Evolutionary conservation across 768 basidiomycete genomes (phyloP), one percentile per base, ranked within the genome.

Genomic region (Boletus edulis): DNA sequence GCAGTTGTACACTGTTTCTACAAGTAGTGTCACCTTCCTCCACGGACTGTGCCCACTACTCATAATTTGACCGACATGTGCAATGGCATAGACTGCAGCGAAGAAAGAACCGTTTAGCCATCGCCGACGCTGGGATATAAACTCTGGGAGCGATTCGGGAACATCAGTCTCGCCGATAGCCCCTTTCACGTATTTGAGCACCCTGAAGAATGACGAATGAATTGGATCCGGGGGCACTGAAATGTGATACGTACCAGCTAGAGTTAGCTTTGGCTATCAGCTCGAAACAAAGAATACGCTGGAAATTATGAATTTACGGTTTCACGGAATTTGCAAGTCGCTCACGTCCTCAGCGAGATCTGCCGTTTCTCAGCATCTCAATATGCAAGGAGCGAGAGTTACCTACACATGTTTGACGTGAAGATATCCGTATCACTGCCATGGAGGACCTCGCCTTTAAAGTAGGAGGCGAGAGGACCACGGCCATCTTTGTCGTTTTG

Each of bases 81-180:
- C 90, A 43, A 98, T 83, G 3, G 96, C 90, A 71, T 98, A 99
- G 8, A 92, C 87, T 6, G 91, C 88, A 8, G 94, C 95, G 63
- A 98, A 98, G 75, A 98, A 93, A 2, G 92, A 95, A 2, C 96
- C 95, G 59, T 91, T 91, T 5, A 91, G 78, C 89, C 87, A 95
- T 60, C 94, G 84, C 47, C 94, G 81, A 7, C 94, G 85, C 64
- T 98, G 96, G 55, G 82, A 81, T 67, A 97, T 98, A 68, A 97
- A 98, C 71, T 98, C 96, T 4, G 94, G 86, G 15, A 97, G 81
- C 1, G 84, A 81, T 63, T 96, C 95, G 3, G 95, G 95, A 6
- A 98, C 95, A 70, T 98, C 94, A 0, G 94, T 96, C 68, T 94
- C 91, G 17, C 87, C 95, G 48, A 91, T 84, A 4, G 95, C 94